phyloP scores from a whole-genome alignment of 192 early-diverging fungal species.

The Coemansia sp. region DNA sequence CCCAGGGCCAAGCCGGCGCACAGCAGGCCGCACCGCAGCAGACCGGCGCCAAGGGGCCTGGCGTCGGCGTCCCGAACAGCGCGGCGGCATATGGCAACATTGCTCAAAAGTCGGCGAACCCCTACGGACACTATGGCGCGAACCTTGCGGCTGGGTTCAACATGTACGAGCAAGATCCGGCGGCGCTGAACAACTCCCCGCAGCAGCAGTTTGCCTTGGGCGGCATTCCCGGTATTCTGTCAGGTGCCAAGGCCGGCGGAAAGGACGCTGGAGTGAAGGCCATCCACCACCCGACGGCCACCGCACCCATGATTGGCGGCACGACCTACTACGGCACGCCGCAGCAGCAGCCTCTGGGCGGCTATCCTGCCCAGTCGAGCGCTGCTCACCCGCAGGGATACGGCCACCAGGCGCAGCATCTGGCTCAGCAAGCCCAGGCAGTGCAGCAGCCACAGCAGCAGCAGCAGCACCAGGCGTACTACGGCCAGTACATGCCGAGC shows the following conservation, averaged over 20 bases:
- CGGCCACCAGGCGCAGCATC: too few relatives aligned
- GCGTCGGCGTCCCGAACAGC: conserved; percentile 15
- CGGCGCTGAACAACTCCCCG: conserved; percentile 33
- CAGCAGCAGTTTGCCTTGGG: conserved; percentile 45
- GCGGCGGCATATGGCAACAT: conserved; percentile 34
- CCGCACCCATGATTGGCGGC: conserved; percentile 41
- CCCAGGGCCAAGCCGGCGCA: conserved; percentile 9
- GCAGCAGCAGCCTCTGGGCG: conserved; percentile 31
- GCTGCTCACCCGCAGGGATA: conserved; percentile 27
- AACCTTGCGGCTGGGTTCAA: conserved; percentile 42
- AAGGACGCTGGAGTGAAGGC: conserved; percentile 33
- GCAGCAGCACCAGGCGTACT: conserved; percentile 45
- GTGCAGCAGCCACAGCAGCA: too few relatives aligned
- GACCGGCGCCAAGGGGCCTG: conserved; percentile 27
- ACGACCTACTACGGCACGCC: conserved; percentile 50
- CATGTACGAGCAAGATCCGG: conserved; percentile 44
- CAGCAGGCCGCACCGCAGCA: conserved; percentile 29
- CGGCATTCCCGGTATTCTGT: conserved; percentile 43
- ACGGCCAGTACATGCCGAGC: conserved; percentile 37
- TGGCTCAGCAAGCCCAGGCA: too few relatives aligned
- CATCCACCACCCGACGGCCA: conserved; percentile 23
- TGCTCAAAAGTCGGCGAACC: conserved; percentile 38
- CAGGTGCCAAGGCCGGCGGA: conserved; percentile 27
- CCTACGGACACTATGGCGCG: conserved; percentile 39
- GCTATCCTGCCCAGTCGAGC: conserved; percentile 42